Evolutionary conservation across 495 filamentous ascomycete species (phyloP), one percentile per base, ranked within the genome.

Genomic region (Podospora appendiculata): DNA sequence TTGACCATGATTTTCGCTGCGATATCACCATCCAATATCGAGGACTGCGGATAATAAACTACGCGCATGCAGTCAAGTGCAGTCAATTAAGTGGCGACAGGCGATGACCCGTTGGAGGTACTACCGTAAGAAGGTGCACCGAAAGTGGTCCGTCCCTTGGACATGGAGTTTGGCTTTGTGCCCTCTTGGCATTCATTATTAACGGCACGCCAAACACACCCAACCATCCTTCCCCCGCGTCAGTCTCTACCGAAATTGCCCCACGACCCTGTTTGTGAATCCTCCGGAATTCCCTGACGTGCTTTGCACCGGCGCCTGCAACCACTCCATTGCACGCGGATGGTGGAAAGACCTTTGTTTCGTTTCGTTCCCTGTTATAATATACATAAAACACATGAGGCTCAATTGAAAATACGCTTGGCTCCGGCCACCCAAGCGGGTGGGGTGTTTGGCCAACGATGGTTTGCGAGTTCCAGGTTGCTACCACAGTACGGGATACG

Each of bases 161-260:
- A 25, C 25, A n/a, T n/a, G n/a, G n/a, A 5, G 25, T 25, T 25
- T 25, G 25, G 25, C 25, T 25, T 14, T 42, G 41, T 42, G 41
- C 41, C 39, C 2, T 7, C 49, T 51, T 51, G 49, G 49, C 16
- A 3, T 42, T 42, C 14, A 16, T 47, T 52, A 52, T 45, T 52
- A 52, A 19, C 19, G 17, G 13, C 36, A 11, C 41, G 12, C 50
- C 33, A 52, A 47, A 34, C 41, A 32, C 17, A 44, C 5, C 16
- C 32, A 12, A 17, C 25, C 36, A 13, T 17, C 36, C 17, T 12
- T 11, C 18, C 42, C 32, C 43, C 32, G 39, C 41, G 50, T 52
- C 40, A 14, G 33, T 6, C 17, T 43, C 41, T 38, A 47, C 50
- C 50, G 50, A 52, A 18, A 52, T 52, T 46, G 50, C 50, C 50